Conservation (phyloP, 345 rosid genomes). For the Arabidopsis arenosa region DNA sequence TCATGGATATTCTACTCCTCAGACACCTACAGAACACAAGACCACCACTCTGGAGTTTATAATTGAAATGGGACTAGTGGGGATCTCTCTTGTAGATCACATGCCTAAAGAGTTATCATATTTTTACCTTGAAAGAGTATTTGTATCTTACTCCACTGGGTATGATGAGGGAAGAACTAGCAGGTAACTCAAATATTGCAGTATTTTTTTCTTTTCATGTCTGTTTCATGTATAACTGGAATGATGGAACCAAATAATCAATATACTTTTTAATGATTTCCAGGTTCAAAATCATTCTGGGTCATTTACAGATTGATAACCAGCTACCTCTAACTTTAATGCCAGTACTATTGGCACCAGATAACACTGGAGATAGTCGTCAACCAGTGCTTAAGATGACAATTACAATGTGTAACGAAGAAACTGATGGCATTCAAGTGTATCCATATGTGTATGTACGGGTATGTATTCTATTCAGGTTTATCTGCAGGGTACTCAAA, state of each 20-base stretch:
- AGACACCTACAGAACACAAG: conserved; percentile 46
- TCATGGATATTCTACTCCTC: conserved; percentile 53
- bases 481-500: conserved; percentile 21
- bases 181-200: conserved; percentile 57
- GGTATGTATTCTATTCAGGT: conserved; percentile 56
- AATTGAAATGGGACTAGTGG: conserved; percentile 87
- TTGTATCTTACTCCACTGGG: conserved; percentile 84
- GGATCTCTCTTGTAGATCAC: conserved; percentile 87
- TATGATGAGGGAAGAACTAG: conserved; percentile 91
- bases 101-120: conserved; percentile 85
- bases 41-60: conserved; percentile 72
- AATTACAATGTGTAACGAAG: conserved; percentile 75
- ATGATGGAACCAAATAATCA: conserved; percentile 25
- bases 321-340: conserved; percentile 91
- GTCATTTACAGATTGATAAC: conserved; percentile 89
- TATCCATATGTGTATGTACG: conserved; percentile 86
- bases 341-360: conserved; percentile 95
- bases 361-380: conserved; percentile 64
- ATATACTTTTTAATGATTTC: conserved; percentile 37
- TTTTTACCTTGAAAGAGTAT: conserved; percentile 77
- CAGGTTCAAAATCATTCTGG: conserved; percentile 96
- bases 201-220: conserved; percentile 9
- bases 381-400: conserved; percentile 97
- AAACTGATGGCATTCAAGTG: conserved; percentile 75
- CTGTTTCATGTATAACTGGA: conserved; percentile 12